Base-by-base conservation (phyloP, 2,329 filamentous ascomycete genomes). In the Berkeleyomyces rouxiae region DNA sequence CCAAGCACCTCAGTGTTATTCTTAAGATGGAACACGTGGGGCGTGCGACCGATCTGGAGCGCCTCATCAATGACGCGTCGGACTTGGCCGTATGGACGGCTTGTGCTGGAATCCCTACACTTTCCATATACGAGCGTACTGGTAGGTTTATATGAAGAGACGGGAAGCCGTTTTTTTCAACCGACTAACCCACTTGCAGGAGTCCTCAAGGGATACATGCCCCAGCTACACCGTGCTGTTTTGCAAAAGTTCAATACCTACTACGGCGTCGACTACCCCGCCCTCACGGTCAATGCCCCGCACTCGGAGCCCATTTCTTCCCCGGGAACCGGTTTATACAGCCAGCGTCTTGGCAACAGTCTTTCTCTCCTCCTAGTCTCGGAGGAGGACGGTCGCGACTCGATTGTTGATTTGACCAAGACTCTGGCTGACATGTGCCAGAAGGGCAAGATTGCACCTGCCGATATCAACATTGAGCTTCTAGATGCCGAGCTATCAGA, bases 361-460 rank as follows among this genome's bases (percentile, higher is more conserved):
- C 61, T 67, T 58, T 58, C 59, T 13, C 33, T 67, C n/a, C 63
- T 67, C 11, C 62, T 99, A 46, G 82, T 99, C 59, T 95, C 90
- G 11, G 83, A 84, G 44, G 87, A 92, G 63, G 93, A 99, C 69
- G 92, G 93, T 58, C 84, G 92, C 62, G 90, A 95, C 70, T 96
- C 92, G 3, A 82, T 99, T 66, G 91, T 99, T 47, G 93, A 99
- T 72, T 80, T 99, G 55, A 99, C 93, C 49, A 90, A 91, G 70
- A 97, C 95, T 0, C 79, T 99, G 31, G 83, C 92, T 4, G 89
- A 96, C 70, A 97, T 99, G 93, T 88, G 90, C 5, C 93, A 97
- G 73, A 84, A 86, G 68, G 84, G 84, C 64, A 96, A 96, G 74
- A 79, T 99, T 11, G 82, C 82, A 1, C 81, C 88, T 0, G 78